phyloP scores from a whole-genome alignment of 2,329 filamentous ascomycete genomes.

The Penicillium sp. region DNA sequence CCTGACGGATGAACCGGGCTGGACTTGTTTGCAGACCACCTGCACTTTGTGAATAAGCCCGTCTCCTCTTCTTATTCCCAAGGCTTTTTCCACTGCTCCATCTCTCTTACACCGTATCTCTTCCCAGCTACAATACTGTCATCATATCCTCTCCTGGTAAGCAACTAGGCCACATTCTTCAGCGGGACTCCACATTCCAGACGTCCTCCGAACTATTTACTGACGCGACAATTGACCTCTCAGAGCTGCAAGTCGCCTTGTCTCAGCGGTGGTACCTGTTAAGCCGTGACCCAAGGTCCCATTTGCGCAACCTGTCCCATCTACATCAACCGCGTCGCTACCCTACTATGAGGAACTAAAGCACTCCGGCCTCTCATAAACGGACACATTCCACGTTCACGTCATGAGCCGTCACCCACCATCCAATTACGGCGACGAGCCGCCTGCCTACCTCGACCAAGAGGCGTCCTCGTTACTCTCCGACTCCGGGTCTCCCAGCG shows the following conservation, averaged over 20 bases:
- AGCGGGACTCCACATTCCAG: constrained; percentile 12
- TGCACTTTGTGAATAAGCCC: neutral
- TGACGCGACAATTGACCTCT: constrained; percentile 12
- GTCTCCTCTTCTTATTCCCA: constrained; percentile 7
- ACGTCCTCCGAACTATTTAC: constrained; percentile 1
- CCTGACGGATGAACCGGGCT: constrained; percentile 17
- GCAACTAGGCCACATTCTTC: constrained; percentile 14
- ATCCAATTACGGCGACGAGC: constrained; percentile 44
- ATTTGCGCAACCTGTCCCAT: constrained; percentile 5
- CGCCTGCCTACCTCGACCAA: constrained; percentile 42
- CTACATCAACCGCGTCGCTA: neutral
- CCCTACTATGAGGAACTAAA: constrained; percentile 23
- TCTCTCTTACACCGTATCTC: neutral
- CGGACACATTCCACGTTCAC: constrained; percentile 18
- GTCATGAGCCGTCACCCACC: constrained; percentile 34
- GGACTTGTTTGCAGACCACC: constrained; percentile 7
- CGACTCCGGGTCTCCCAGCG: constrained; percentile 31
- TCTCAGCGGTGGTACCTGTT: constrained; percentile 8
- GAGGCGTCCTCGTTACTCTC: constrained; percentile 34
- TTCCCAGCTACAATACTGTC: neutral
- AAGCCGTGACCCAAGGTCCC: neutral
- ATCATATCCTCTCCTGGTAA: constrained; percentile 4
- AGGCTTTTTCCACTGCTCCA: neutral
- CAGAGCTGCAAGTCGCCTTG: constrained; percentile 4
- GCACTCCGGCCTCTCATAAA: neutral